Evolutionary conservation across 164 flowering plant species (phyloP), one percentile per base, ranked within the genome.

Genomic region (Vitis cinerea): DNA sequence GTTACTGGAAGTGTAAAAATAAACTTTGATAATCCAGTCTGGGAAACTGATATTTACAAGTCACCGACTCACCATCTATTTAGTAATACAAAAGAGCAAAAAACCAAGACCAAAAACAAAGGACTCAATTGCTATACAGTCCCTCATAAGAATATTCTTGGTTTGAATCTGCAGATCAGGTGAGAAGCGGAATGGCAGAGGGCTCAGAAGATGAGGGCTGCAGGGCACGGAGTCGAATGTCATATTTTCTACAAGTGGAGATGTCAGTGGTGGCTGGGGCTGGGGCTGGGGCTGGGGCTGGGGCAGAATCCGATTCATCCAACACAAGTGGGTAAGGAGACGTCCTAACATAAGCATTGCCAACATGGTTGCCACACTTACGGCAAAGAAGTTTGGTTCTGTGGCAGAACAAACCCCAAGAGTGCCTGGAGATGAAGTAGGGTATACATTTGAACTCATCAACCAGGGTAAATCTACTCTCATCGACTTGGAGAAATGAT

Each of bases 341-440:
- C 14, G 75, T 67, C 27, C 66, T 75, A 9, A 76, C 86, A 64
- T 83, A 83, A 53, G 95, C 92, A 73, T 65, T 71, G 66, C 98
- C 99, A 55, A 94, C 83, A 60, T 72, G 78, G 77, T 86, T 88
- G 17, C 94, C 90, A 75, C 99, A 92, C 72, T 92, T 92, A 5
- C 96, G 86, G 71, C 99, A 94, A 27, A 92, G 84, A 50, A 92
- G 96, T 56, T 89, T 89, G 57, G 91, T 91, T 81, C 79, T 87
- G 27, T 77, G 78, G 12, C 87, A 82, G 50, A 89, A 79, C 54
- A 94, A 78, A 52, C 95, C 91, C 94, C 90, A 88, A 0, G 88
- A 85, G 60, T 75, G 68, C 72, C 85, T 87, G 66, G 89, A 80
- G 19, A 82, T 62, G 74, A 89, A 83, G 75, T 80, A 75, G 6